A percentile compares a stretch with the other conserved stretches of the same genome.
phyloP scores from a whole-genome alignment of 306 rosid species.

The Lupinus albus region DNA sequence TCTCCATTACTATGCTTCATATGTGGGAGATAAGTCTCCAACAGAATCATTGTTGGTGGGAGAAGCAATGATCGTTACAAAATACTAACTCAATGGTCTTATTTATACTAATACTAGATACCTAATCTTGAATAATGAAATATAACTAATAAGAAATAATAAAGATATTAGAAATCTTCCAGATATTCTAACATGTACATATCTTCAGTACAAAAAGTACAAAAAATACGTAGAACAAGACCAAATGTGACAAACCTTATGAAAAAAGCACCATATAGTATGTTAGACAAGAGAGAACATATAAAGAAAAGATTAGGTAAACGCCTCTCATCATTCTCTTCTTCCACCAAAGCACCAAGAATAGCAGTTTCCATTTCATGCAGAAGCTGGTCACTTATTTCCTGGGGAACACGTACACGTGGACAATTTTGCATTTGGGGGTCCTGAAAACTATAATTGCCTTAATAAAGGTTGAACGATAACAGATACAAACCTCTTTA shows the following conservation, averaged over 20 bases:
- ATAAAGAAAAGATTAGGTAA: constrained; percentile 62
- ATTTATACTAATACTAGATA: not conserved
- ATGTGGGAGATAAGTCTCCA: too few relatives aligned
- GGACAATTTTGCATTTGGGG: constrained; percentile 47
- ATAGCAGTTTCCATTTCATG: constrained; percentile 71
- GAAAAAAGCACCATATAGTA: constrained; percentile 57
- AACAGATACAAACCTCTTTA: constrained; percentile 33
- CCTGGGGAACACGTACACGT: constrained; percentile 62
- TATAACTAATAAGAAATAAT: not conserved
- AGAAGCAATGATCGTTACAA: too few relatives aligned
- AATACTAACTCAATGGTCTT: not conserved
- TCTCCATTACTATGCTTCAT: too few relatives aligned
- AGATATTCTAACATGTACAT: constrained; percentile 4
- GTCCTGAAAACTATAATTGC: constrained; percentile 51
- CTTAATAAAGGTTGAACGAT: constrained; percentile 34
- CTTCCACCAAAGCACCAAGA: constrained; percentile 59
- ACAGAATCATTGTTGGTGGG: too few relatives aligned
- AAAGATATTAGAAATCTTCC: not conserved
- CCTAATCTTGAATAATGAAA: too few relatives aligned
- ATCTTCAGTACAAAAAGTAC: not conserved
- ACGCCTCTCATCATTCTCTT: constrained; percentile 54
- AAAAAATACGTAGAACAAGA: constrained; percentile 22
- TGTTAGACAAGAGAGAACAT: constrained; percentile 73
- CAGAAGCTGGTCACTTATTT: constrained; percentile 68
- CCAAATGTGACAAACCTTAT: constrained; percentile 59